These are phyloP conservation scores for Acanthochlamys bracteata DNA, from an alignment of 106 monocot species.

Conservation along the genomic window DNA sequence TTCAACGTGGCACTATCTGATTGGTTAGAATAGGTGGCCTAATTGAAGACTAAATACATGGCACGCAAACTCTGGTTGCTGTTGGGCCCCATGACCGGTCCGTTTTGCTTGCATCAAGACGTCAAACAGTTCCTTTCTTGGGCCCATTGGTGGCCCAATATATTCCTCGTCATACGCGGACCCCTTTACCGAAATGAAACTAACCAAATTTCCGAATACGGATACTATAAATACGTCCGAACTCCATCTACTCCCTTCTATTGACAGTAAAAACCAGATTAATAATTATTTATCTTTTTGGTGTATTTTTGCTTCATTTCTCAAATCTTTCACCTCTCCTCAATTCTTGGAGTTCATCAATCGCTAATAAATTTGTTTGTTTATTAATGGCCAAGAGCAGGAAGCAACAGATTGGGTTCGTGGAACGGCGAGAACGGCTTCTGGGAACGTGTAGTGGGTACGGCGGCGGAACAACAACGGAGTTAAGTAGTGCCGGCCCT, in stretches of 20 bases:
- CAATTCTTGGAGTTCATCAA: not conserved
- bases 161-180: too few relatives aligned
- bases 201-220: not conserved
- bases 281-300: too few relatives aligned
- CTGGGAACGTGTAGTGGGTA: slow-evolving; percentile 11
- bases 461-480: not conserved
- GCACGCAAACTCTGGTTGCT: not conserved
- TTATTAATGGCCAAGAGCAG: slow-evolving; percentile 35
- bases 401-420: slow-evolving; percentile 1
- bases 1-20: too few relatives aligned
- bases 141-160: too few relatives aligned
- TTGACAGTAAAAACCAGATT: too few relatives aligned
- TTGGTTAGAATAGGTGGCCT: not conserved
- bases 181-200: not conserved
- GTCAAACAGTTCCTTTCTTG: too few relatives aligned
- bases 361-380: too few relatives aligned
- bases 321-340: too few relatives aligned
- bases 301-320: too few relatives aligned
- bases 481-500: not conserved
- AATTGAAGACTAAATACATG: not conserved
- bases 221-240: too few relatives aligned
- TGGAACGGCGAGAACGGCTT: slow-evolving; percentile 21
- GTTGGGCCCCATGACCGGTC: not conserved
- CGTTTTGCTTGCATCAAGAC: too few relatives aligned
- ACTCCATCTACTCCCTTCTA: too few relatives aligned